Conservation (phyloP, 257 asterid species). For the Coffea canephora region DNA sequence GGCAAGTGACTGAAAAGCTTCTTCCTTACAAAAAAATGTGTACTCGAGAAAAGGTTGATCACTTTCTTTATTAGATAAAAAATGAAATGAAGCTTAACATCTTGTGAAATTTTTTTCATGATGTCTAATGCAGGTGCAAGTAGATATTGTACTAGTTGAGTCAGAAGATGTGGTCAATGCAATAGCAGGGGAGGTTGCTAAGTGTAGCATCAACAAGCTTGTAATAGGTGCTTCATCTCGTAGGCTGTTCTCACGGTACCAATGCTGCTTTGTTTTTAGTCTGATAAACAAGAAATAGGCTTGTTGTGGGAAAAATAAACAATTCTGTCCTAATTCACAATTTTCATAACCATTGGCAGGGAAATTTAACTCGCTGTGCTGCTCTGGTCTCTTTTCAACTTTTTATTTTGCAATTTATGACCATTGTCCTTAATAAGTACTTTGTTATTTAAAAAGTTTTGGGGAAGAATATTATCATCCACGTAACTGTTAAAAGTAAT, state of each 20-base stretch:
- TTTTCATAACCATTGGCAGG: neutral
- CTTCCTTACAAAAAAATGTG: constrained; percentile 69
- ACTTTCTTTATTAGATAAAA: neutral
- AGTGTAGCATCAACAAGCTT: constrained; percentile 47
- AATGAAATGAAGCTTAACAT: neutral
- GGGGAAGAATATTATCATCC: neutral
- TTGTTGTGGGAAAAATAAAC: too few species aligned
- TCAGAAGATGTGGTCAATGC: constrained; percentile 67
- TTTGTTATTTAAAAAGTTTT: too few species aligned
- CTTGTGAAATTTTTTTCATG: neutral
- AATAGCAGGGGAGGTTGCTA: constrained; percentile 41
- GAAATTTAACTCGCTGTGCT: too few species aligned
- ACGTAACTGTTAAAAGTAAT: neutral
- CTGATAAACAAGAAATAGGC: too few species aligned
- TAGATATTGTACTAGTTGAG: constrained; percentile 66
- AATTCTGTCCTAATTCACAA: neutral
- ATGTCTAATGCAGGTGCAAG: constrained; percentile 56
- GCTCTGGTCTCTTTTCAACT: neutral
- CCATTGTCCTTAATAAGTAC: neutral
- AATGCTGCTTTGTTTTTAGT: neutral
- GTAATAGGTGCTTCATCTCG: constrained; percentile 78
- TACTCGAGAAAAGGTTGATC: constrained; percentile 46
- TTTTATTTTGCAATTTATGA: neutral
- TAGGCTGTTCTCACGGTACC: constrained; percentile 68
- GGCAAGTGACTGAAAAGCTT: constrained; percentile 64